Evolutionary conservation across 2,329 filamentous ascomycete species (phyloP).

Genomic region (Ascochyta viciae-villosae): DNA sequence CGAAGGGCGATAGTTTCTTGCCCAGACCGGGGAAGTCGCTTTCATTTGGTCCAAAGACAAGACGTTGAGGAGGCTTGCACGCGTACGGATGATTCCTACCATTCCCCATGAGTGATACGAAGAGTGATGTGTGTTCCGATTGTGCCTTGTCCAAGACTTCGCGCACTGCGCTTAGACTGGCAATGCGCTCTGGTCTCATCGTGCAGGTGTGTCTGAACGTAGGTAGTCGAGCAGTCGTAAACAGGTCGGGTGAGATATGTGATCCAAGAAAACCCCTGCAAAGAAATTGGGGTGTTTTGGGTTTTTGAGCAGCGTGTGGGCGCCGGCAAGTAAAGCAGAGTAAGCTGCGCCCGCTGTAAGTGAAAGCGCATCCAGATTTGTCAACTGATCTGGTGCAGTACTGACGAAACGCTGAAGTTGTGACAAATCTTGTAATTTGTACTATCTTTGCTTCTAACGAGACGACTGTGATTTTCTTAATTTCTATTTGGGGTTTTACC

Average conservation of each 20-base stretch:
- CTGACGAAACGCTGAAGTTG: too few relatives aligned
- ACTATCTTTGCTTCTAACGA: too few relatives aligned
- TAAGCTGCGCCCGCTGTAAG: neutral
- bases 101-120: constrained; percentile 19
- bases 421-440: too few relatives aligned
- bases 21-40: constrained; percentile 17
- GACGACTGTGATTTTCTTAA: too few relatives aligned
- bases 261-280: neutral
- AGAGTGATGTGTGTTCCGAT: constrained; percentile 11
- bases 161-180: constrained; percentile 9
- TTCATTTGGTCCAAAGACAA: constrained; percentile 2
- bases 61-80: neutral
- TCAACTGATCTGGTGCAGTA: neutral
- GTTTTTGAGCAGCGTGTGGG: neutral
- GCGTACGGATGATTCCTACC: constrained; percentile 10
- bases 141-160: constrained; percentile 3
- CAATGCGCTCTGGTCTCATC: constrained; percentile 1
- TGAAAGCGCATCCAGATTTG: neutral
- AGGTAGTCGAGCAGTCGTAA: neutral
- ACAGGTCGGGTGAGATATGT: neutral
- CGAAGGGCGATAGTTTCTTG: constrained; percentile 20
- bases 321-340: neutral
- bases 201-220: neutral
- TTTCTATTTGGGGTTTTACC: too few relatives aligned
- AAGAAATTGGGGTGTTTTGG: neutral